Conservation (phyloP, 345 rosid genomes). For the Eucalyptus tenuipes region DNA sequence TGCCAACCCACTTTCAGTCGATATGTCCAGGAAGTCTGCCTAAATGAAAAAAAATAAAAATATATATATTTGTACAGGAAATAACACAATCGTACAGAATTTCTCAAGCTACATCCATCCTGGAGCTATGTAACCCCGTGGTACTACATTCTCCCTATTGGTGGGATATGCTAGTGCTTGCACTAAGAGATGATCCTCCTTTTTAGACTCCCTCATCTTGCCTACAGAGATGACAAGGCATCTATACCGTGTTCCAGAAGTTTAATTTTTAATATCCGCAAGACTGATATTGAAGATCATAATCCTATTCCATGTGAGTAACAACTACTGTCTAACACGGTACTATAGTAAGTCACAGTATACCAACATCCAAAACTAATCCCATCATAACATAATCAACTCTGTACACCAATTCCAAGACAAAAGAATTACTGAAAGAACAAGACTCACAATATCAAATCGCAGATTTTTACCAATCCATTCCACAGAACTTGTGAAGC, state of each 20-base stretch:
- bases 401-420: background rate
- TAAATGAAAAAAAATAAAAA: background rate
- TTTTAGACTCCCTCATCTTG: background rate
- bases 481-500: conserved; percentile 68
- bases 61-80: background rate
- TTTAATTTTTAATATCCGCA: background rate
- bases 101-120: background rate
- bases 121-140: background rate
- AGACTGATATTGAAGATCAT: background rate
- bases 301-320: background rate
- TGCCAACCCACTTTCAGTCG: background rate
- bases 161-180: background rate
- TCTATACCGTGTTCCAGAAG: background rate
- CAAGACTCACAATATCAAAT: conserved; percentile 95
- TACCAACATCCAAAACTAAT: background rate
- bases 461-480: conserved; percentile 97
- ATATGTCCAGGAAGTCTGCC: background rate
- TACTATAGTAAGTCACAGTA: background rate
- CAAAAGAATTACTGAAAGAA: conserved; percentile 3
- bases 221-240: background rate
- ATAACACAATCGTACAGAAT: background rate
- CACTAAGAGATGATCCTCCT: background rate
- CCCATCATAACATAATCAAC: background rate
- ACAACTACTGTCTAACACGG: background rate
- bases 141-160: background rate